phyloP scores from a whole-genome alignment of 2,329 filamentous ascomycete genomes.

The Colletotrichum destructivum region DNA sequence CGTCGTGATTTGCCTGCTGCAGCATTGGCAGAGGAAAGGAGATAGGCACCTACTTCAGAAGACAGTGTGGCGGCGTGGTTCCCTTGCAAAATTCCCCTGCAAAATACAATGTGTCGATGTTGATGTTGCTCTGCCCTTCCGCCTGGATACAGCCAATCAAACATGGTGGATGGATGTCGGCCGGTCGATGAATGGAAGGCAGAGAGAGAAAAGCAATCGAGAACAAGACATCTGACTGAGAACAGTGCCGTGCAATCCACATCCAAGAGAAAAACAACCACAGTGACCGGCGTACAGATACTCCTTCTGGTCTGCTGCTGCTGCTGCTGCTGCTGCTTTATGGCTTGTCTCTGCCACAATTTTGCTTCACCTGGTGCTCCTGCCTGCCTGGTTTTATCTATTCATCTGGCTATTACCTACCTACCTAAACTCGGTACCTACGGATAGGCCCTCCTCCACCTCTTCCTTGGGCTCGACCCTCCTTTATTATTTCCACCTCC shows the following conservation, averaged over 20 bases:
- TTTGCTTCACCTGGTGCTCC: not conserved
- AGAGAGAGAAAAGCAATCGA: slow-evolving; percentile 19
- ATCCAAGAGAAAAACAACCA: slow-evolving; percentile 11
- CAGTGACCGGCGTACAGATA: not conserved
- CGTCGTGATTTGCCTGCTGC: slow-evolving; percentile 7
- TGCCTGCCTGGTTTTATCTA: not conserved
- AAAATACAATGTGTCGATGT: not conserved
- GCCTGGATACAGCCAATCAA: not conserved
- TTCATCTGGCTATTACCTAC: slow-evolving; percentile 18
- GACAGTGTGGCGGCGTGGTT: not conserved
- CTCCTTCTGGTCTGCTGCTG: slow-evolving; percentile 3
- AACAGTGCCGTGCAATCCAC: slow-evolving; percentile 8
- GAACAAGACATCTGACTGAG: slow-evolving; percentile 11
- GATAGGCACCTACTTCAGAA: too few relatives aligned
- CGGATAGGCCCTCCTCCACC: slow-evolving; percentile 19
- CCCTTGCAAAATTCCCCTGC: not conserved
- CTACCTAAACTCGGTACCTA: too few relatives aligned
- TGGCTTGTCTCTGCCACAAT: slow-evolving; percentile 23
- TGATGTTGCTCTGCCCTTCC: not conserved
- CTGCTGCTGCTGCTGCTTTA: not conserved
- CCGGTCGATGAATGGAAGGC: not conserved
- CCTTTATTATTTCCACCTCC: slow-evolving; percentile 28
- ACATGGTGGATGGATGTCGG: not conserved
- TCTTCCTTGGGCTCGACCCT: slow-evolving; percentile 25
- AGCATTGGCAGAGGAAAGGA: not conserved